These are phyloP conservation scores for Blastocystis sp. DNA, from an alignment of 352 stramenopile species.

Conservation along the genomic window DNA sequence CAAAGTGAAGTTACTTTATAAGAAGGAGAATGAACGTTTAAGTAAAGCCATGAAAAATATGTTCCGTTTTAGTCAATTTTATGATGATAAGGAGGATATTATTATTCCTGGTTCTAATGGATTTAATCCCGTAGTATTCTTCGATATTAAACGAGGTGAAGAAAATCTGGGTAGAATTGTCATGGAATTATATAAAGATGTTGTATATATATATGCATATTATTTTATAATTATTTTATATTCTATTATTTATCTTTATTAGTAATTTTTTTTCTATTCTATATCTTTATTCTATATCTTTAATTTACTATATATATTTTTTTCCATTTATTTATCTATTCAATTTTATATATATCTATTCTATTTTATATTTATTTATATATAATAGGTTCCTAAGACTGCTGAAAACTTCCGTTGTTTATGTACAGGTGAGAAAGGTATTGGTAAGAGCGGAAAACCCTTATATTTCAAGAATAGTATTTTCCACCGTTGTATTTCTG, in stretches of 20 bases:
- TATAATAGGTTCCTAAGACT: conserved; percentile 68
- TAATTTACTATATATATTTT: too few species aligned
- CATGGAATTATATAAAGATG: conserved; percentile 69
- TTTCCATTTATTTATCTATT: too few species aligned
- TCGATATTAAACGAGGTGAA: conserved; percentile 46
- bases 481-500: conserved; percentile 90
- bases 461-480: conserved; percentile 88
- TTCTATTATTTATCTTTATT: too few species aligned
- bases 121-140: conserved; percentile 3
- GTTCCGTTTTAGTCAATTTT: conserved; percentile 17
- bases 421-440: conserved; percentile 87
- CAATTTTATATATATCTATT: not conserved
- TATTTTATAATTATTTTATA: too few species aligned
- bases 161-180: conserved; percentile 50
- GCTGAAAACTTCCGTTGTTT: conserved; percentile 90
- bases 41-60: conserved; percentile 21
- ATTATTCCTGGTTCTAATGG: not conserved
- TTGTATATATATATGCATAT: conserved; percentile 46
- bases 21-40: conserved; percentile 1
- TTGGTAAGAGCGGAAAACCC: conserved; percentile 48
- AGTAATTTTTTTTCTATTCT: too few species aligned
- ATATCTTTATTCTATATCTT: too few species aligned
- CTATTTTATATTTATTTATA: conserved; percentile 54
- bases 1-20: not conserved
- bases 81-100: conserved; percentile 13